A percentile compares a stretch with the other conserved stretches of the same genome.
phyloP scores from a whole-genome alignment of 2,329 filamentous ascomycete genomes.

The Aspergillus sclerotialis region DNA sequence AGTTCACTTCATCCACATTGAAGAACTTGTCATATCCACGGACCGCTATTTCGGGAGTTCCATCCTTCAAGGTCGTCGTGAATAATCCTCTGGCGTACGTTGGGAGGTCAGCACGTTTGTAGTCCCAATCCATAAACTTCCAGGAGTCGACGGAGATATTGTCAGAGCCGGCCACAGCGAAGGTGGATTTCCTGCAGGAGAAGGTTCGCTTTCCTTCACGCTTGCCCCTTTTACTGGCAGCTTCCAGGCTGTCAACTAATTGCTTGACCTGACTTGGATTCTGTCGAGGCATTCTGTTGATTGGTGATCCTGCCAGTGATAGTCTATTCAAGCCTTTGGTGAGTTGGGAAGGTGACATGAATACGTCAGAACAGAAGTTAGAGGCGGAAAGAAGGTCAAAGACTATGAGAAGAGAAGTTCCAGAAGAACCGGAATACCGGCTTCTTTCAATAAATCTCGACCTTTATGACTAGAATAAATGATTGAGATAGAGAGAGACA shows the following conservation, averaged over 20 bases:
- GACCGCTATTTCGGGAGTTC: slow-evolving; percentile 69
- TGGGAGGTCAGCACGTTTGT: slow-evolving; percentile 78
- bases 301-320: not conserved
- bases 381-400: not conserved
- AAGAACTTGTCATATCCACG: slow-evolving; percentile 99
- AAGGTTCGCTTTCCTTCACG: slow-evolving; percentile 50
- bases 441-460: not conserved
- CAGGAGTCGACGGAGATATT: slow-evolving; percentile 75
- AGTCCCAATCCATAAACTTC: slow-evolving; percentile 92
- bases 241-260: slow-evolving; percentile 60
- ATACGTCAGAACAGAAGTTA: no score
- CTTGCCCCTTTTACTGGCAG: slow-evolving; percentile 41
- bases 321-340: not conserved
- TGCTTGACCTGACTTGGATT: slow-evolving; percentile 59
- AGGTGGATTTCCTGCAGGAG: slow-evolving; percentile 74
- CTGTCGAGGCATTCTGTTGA: slow-evolving; percentile 54
- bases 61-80: slow-evolving; percentile 63
- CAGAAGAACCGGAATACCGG: no score
- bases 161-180: slow-evolving; percentile 58
- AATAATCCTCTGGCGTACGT: slow-evolving; percentile 93
- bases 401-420: not conserved
- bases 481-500: not conserved
- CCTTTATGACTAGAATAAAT: not conserved
- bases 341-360: not conserved
- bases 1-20: slow-evolving; percentile 74